Evolutionary conservation across 2,329 filamentous ascomycete genomes (phyloP).

Genomic region (Ophiostoma ips): DNA sequence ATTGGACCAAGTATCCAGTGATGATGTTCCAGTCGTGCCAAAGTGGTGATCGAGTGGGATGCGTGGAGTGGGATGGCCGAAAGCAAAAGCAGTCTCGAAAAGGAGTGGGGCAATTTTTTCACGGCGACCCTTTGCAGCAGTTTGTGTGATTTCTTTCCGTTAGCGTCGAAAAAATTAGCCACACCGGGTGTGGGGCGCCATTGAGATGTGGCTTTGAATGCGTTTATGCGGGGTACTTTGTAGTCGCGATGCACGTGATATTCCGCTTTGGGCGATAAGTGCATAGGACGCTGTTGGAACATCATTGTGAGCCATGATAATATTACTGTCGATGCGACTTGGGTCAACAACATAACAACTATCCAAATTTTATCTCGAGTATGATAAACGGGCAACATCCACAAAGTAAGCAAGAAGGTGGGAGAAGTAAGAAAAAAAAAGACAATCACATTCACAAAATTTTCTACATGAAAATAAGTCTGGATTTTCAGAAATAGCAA

Average conservation of each 20-base stretch:
- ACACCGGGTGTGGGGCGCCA: slow-evolving; percentile 10
- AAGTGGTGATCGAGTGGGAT: not conserved
- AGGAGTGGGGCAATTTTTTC: not conserved
- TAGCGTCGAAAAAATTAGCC: slow-evolving; percentile 12
- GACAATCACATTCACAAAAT: too few species aligned
- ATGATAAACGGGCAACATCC: too few species aligned
- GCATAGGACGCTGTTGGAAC: too few species aligned
- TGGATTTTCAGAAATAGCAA: too few species aligned
- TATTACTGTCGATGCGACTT: too few species aligned
- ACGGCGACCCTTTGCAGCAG: not conserved
- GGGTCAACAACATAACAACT: too few species aligned
- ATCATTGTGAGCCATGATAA: too few species aligned
- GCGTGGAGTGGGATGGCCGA: not conserved
- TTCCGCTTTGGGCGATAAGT: too few species aligned
- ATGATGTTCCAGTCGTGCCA: not conserved
- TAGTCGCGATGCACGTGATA: not conserved
- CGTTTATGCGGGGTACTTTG: not conserved
- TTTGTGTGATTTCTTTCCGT: slow-evolving; percentile 7
- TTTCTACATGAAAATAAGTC: too few species aligned
- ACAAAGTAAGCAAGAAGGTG: too few species aligned
- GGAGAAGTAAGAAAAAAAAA: too few species aligned
- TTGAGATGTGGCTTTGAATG: not conserved
- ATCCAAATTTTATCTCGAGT: too few species aligned
- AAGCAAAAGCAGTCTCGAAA: not conserved
- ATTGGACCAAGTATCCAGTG: not conserved